Conservation (phyloP, 2,329 filamentous ascomycete genomes). For the Periconia digitata region DNA sequence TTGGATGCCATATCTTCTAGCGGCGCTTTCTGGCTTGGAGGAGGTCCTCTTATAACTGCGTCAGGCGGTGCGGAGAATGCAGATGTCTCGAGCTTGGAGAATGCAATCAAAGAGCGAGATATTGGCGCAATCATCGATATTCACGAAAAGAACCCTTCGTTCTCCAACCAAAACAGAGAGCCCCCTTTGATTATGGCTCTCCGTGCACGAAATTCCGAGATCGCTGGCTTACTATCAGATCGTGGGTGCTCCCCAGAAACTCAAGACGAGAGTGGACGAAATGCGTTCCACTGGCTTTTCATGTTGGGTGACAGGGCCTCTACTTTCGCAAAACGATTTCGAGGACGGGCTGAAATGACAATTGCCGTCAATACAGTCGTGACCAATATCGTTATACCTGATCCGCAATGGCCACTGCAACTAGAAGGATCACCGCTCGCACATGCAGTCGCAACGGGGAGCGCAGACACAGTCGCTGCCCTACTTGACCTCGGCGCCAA, state of each 20-base stretch:
- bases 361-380: not conserved
- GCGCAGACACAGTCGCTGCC: not conserved
- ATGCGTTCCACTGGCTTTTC: not conserved
- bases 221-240: not conserved
- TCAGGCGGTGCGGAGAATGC: too few relatives aligned
- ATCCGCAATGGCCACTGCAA: not conserved
- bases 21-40: too few relatives aligned
- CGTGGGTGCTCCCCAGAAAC: not conserved
- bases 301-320: not conserved
- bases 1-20: too few relatives aligned
- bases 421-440: not conserved
- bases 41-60: too few relatives aligned
- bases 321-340: not conserved
- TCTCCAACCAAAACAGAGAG: too few relatives aligned
- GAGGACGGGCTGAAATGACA: not conserved
- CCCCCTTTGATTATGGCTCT: not conserved
- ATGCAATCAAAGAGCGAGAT: too few relatives aligned
- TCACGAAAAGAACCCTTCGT: too few relatives aligned
- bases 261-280: not conserved
- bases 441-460: not conserved
- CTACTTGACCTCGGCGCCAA: not conserved
- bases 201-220: not conserved
- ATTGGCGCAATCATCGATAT: too few relatives aligned
- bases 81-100: too few relatives aligned
- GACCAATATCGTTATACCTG: not conserved